Percentiles rank a stretch among this genome's conserved stretches.
phyloP scores from a whole-genome alignment of 2,329 filamentous ascomycete species.

The Trichoderma sp. region DNA sequence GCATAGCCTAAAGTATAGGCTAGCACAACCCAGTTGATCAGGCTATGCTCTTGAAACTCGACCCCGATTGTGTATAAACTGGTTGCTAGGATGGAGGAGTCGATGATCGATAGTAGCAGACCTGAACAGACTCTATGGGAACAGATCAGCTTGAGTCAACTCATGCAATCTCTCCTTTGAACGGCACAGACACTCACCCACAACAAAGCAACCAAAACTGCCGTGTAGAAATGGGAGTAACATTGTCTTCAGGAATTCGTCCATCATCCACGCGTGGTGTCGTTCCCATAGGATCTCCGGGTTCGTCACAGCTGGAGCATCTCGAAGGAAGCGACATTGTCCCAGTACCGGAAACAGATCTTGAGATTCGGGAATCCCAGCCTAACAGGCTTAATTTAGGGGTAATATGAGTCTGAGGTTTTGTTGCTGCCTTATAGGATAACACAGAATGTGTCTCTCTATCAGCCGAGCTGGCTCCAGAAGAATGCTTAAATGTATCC shows the following conservation, averaged over 20 bases:
- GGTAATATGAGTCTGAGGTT: not conserved
- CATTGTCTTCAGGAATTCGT: not conserved
- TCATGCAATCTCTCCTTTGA: not conserved
- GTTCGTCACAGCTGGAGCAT: not conserved
- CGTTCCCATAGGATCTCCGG: not conserved
- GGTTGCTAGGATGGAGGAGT: conserved; percentile 60
- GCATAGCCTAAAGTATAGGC: conserved; percentile 57
- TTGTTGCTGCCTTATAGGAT: not conserved
- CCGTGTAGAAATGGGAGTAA: conserved; percentile 28
- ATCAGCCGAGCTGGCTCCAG: not conserved
- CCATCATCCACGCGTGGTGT: not conserved
- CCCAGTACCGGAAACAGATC: not conserved
- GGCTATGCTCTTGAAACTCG: conserved; percentile 47
- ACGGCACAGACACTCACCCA: conserved; percentile 28
- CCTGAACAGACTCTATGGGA: conserved; percentile 47
- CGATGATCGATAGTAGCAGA: conserved; percentile 58
- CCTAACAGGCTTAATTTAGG: not conserved
- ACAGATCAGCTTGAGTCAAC: not conserved
- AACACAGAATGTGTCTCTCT: not conserved
- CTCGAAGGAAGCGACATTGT: not conserved
- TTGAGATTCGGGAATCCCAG: not conserved
- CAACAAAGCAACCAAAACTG: conserved; percentile 37
- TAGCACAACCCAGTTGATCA: conserved; percentile 55
- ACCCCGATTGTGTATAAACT: conserved; percentile 54
- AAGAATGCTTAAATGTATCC: not conserved